A percentile compares a stretch with the other conserved stretches of the same genome.
These are phyloP conservation scores for Dittrichia graveolens DNA, from an alignment of 129 eudicot genomes.

Conservation along the genomic window DNA sequence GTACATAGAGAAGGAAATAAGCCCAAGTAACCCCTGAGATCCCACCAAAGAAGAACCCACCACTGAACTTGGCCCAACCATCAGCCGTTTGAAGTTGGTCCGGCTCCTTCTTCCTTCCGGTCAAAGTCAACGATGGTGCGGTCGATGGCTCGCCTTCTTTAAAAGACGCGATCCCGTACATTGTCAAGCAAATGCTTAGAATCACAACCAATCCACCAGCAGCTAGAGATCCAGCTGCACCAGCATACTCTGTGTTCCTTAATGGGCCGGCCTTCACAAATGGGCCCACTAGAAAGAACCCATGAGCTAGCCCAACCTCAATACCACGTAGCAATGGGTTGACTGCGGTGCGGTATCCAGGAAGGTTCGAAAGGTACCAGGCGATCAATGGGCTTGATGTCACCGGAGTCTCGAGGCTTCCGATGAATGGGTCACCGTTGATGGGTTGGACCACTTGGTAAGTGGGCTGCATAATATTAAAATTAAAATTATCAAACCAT, in stretches of 20 bases:
- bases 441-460: constrained; percentile 96
- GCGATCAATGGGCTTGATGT: constrained; percentile 97
- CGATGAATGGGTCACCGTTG: constrained; percentile 98
- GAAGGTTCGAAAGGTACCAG: constrained; percentile 98
- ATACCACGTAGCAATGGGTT: constrained; percentile 90
- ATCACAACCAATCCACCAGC: constrained; percentile 90
- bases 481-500: not conserved
- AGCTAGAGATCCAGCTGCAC: constrained; percentile 88
- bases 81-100: constrained; percentile 97
- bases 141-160: constrained; percentile 92
- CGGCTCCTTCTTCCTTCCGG: constrained; percentile 92
- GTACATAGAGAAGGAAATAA: constrained; percentile 81
- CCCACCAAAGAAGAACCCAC: constrained; percentile 98
- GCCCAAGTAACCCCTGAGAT: constrained; percentile 96
- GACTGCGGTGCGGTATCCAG: constrained; percentile 93
- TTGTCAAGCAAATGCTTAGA: constrained; percentile 87
- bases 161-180: constrained; percentile 90
- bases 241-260: constrained; percentile 83
- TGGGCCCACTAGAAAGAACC: constrained; percentile 90
- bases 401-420: constrained; percentile 95
- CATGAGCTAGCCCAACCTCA: constrained; percentile 94
- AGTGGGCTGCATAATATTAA: constrained; percentile 58
- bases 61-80: constrained; percentile 96
- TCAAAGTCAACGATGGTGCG: constrained; percentile 85
- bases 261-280: constrained; percentile 91